These are phyloP conservation scores for Pseudisothecium myosuroides DNA, from an alignment of 225 moss, liverwort and hornwort species.

Conservation along the genomic window DNA sequence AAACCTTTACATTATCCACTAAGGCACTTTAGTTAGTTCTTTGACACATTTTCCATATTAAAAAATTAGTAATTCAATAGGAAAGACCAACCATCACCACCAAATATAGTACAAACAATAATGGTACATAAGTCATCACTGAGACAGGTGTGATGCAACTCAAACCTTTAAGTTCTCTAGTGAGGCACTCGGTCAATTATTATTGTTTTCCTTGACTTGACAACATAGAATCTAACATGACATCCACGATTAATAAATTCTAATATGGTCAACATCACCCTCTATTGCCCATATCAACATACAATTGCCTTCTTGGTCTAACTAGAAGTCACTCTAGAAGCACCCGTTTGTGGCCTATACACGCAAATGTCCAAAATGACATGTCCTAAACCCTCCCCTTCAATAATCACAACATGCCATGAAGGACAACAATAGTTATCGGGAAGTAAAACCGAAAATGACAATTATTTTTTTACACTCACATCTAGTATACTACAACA, in stretches of 20 bases:
- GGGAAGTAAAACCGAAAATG: rapidly evolving
- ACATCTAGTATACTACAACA: neutral
- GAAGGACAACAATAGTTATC: neutral
- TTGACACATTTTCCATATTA: neutral
- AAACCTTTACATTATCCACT: too few relatives aligned
- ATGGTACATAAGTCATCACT: rapidly evolving
- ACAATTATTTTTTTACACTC: too few relatives aligned
- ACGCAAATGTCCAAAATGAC: rapidly evolving
- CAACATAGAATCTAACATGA: neutral
- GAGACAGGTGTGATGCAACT: neutral
- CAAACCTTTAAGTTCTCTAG: neutral
- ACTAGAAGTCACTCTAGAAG: rapidly evolving
- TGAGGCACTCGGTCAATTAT: neutral
- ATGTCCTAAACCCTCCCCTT: neutral
- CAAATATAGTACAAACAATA: too few relatives aligned
- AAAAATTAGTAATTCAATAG: neutral
- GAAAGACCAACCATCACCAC: neutral
- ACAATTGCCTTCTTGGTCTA: rapidly evolving
- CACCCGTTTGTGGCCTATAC: rapidly evolving
- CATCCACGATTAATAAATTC: too few relatives aligned
- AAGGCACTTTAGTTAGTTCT: neutral
- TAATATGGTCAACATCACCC: neutral
- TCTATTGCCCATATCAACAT: rapidly evolving
- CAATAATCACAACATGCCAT: neutral
- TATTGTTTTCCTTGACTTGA: neutral